phyloP scores from a whole-genome alignment of 1,284 basidiomycete genomes.

The Veloboletus limbatus region DNA sequence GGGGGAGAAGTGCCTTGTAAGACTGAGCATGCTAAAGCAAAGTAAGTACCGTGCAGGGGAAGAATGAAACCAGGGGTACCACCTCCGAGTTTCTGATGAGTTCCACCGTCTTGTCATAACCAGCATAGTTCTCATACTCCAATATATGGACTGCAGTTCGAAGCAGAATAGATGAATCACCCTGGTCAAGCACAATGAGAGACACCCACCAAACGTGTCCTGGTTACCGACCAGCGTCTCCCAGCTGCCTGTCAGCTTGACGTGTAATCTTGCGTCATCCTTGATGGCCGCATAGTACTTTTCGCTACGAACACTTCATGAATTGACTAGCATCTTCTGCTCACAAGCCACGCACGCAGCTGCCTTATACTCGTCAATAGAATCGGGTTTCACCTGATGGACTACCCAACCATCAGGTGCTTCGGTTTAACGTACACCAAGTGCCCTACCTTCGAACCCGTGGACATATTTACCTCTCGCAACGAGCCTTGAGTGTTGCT shows the following conservation, averaged over 20 bases:
- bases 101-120: constrained; percentile 70
- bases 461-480: constrained; percentile 87
- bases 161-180: background rate
- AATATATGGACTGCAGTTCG: constrained; percentile 62
- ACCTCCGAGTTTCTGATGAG: constrained; percentile 64
- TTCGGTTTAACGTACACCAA: constrained; percentile 1
- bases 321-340: constrained; percentile 9
- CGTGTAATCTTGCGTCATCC: constrained; percentile 66
- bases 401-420: constrained; percentile 41
- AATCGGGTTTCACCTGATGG: constrained; percentile 81
- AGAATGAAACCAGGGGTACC: constrained; percentile 14
- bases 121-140: constrained; percentile 88
- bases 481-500: constrained; percentile 82
- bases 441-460: constrained; percentile 77
- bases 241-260: constrained; percentile 91
- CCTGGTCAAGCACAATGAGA: background rate
- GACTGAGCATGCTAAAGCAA: constrained; percentile 53
- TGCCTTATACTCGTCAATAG: constrained; percentile 77
- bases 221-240: constrained; percentile 85
- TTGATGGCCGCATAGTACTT: constrained; percentile 78
- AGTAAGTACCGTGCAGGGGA: constrained; percentile 3
- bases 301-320: constrained; percentile 49
- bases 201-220: constrained; percentile 63
- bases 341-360: constrained; percentile 65
- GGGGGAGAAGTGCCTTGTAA: constrained; percentile 70